A percentile compares a stretch with the other conserved stretches of the same genome.
These are phyloP conservation scores for Salix caprea DNA, from an alignment of 345 rosid genomes.

Conservation along the genomic window DNA sequence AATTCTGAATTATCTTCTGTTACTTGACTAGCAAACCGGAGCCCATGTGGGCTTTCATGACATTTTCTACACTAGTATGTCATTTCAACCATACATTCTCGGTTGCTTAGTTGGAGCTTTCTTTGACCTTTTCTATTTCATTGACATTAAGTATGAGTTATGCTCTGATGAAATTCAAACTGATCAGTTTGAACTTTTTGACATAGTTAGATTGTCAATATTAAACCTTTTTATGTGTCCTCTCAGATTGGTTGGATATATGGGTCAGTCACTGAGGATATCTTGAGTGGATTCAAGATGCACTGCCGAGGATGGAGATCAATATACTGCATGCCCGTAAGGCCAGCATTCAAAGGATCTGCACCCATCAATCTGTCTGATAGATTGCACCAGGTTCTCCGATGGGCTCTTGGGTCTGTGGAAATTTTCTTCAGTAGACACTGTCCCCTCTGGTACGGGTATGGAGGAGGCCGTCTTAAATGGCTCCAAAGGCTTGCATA, in stretches of 20 bases:
- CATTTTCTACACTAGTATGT: not conserved
- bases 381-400: conserved; percentile 86
- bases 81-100: not conserved
- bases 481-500: conserved; percentile 90
- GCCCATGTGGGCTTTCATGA: not conserved
- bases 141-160: not conserved
- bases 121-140: not conserved
- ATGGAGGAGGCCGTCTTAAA: conserved; percentile 92
- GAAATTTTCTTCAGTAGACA: conserved; percentile 96
- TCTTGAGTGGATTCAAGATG: conserved; percentile 95
- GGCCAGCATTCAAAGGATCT: conserved; percentile 98
- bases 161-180: not conserved
- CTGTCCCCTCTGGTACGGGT: conserved; percentile 96
- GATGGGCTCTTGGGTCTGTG: conserved; percentile 97
- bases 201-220: not conserved
- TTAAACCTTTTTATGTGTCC: conserved; percentile 8
- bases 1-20: not conserved
- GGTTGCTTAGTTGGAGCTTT: not conserved
- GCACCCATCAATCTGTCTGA: conserved; percentile 98
- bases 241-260: conserved; percentile 95
- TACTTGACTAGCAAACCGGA: not conserved
- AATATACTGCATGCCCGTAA: conserved; percentile 87
- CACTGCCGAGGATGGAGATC: conserved; percentile 99
- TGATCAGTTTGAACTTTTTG: not conserved
- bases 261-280: conserved; percentile 93